Evolutionary conservation across 768 basidiomycete species (phyloP).

Genomic region (Kwoniella heveanensis): DNA sequence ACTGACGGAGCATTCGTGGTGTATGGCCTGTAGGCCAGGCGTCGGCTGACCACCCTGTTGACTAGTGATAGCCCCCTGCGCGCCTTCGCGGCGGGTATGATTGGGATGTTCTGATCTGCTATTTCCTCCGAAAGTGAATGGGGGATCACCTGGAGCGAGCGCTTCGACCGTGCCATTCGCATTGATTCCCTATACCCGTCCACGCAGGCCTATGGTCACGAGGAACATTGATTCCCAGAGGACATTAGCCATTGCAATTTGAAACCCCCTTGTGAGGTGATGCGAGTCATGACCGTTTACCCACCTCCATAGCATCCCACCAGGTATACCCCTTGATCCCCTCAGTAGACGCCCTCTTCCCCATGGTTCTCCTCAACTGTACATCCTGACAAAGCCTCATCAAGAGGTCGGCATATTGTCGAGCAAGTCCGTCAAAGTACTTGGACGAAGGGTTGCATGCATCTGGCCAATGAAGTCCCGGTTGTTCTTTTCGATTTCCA

Average conservation of each 20-base stretch:
- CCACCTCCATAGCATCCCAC: slow-evolving; percentile 57
- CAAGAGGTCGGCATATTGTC: slow-evolving; percentile 46
- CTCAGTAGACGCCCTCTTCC: slow-evolving; percentile 38
- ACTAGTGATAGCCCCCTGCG: slow-evolving; percentile 20
- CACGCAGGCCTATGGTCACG: slow-evolving; percentile 49
- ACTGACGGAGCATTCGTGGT: not conserved
- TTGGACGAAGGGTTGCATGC: slow-evolving; percentile 33
- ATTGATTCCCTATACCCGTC: slow-evolving; percentile 55
- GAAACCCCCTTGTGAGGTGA: too few species aligned
- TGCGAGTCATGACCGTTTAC: slow-evolving; percentile 20
- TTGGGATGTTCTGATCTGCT: not conserved
- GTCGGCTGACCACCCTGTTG: slow-evolving; percentile 21
- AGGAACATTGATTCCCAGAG: too few species aligned
- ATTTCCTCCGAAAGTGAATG: slow-evolving; percentile 10
- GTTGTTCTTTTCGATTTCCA: not conserved
- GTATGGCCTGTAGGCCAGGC: slow-evolving; percentile 13
- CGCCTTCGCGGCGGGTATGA: not conserved
- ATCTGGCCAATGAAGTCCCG: slow-evolving; percentile 19
- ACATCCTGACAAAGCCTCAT: slow-evolving; percentile 29
- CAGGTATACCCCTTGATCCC: slow-evolving; percentile 54
- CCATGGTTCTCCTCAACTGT: slow-evolving; percentile 39
- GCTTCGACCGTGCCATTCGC: slow-evolving; percentile 26
- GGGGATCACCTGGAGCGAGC: slow-evolving; percentile 17
- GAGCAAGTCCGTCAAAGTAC: slow-evolving; percentile 28
- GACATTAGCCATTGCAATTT: too few species aligned